phyloP scores from a whole-genome alignment of 192 early-diverging fungal genomes.

The Umbelopsis sp. region DNA sequence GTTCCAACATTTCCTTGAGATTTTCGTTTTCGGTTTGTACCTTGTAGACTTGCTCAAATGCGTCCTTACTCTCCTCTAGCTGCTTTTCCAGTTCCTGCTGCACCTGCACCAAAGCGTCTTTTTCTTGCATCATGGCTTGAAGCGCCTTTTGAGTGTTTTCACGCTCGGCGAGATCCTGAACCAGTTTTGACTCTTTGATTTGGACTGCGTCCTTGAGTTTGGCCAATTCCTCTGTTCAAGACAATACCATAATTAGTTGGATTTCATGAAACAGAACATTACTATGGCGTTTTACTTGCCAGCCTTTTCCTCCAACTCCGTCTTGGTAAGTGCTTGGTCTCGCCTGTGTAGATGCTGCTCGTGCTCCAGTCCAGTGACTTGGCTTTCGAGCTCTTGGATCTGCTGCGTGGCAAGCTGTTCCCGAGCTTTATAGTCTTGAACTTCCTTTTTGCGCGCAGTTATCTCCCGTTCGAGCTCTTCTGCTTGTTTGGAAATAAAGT shows the following conservation, averaged over 20 bases:
- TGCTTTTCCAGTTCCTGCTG: conserved; percentile 3
- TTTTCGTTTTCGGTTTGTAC: conserved; percentile 6
- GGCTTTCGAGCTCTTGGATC: background rate
- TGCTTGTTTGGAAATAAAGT: background rate
- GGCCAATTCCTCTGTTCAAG: background rate
- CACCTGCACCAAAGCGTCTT: background rate
- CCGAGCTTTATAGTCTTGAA: conserved; percentile 9
- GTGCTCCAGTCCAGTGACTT: conserved; percentile 7
- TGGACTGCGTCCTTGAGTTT: conserved; percentile 7
- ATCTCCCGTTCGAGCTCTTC: conserved; percentile 9
- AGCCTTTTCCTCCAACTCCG: conserved; percentile 10
- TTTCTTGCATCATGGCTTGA: conserved; percentile 3
- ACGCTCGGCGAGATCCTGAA: background rate
- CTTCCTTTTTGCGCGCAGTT: conserved; percentile 1
- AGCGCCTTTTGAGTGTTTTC: conserved; percentile 11
- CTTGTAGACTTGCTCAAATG: conserved; percentile 18
- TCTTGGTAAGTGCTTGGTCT: conserved; percentile 7
- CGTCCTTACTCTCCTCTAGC: conserved; percentile 13
- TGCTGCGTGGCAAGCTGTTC: conserved; percentile 1
- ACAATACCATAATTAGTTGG: background rate
- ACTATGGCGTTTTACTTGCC: background rate
- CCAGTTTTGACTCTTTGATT: background rate
- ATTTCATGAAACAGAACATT: background rate
- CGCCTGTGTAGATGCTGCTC: background rate
- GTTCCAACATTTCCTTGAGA: background rate